Base-by-base conservation (phyloP, 75 land plant species). In the Cupressus sempervirens region DNA sequence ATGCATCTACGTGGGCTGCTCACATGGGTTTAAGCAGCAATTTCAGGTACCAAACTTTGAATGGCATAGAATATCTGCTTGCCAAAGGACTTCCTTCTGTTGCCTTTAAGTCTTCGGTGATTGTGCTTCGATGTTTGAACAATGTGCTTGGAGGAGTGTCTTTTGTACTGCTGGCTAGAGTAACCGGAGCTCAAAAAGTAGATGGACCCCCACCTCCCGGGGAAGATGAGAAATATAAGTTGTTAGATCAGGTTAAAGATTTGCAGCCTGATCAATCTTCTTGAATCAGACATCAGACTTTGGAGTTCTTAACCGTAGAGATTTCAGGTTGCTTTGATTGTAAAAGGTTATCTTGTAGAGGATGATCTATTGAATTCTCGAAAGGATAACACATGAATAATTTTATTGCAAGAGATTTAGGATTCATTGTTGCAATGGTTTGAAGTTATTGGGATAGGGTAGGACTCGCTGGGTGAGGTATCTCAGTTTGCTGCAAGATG, bases 21-120 rank as follows among this genome's bases (percentile, higher is more conserved):
- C 99, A 97, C 82, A 93, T 97, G 99, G 99, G 99, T 3, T 18
- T 97, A 7, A 97, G 96, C 88, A 94, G 96, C 79, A 97, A 97
- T 80, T 83, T 96, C 29, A 89, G 99, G 76, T 97, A 97, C 85
- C 99, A 97, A 89, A 88, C 96, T 48, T 41, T 97, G 85, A 97
- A 97, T 88, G 99, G 99, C 15, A 53, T 96, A 30, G 99, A 97
- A 82, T 97, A 89, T 79, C 6, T 93, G 83, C 84, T 97, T 46
- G 95, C 90, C 12, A 91, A 87, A 80, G 85, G 76, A 45, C 67
- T 94, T 32, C 93, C 93, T 46, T 90, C 95, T 6, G 13, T 93
- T 50, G 89, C 74, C 7, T 97, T 97, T 83, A 94, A 94, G 90
- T 68, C 86, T 23, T 89, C 94, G 9, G 98, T 97, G 41, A 83